Evolutionary conservation across 2,329 filamentous ascomycete species (phyloP), one percentile per base, ranked within the genome.

Genomic region (Didymosphaeria variabile): DNA sequence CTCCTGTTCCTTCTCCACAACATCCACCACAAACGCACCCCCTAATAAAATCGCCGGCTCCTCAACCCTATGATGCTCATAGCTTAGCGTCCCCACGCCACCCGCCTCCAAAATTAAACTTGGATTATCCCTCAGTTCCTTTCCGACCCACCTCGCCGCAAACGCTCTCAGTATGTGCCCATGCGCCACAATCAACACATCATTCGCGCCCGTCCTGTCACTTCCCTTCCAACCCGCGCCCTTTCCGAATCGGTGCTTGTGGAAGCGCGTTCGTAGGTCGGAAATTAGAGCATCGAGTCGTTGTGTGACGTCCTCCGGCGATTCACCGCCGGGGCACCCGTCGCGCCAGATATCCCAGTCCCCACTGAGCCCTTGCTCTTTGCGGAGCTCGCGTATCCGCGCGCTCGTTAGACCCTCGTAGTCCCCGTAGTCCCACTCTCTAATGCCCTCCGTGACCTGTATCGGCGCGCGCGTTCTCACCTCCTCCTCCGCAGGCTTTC

Each of bases 111-210:
- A 81, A 63, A 97, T 83, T 75, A 97, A 88, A 6, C 89, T 87
- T 42, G 92, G 91, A 8, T 91, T 93, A 53, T 93, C 89, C 57
- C 87, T 86, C 60, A 97, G 82, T 13, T 87, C 83, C 80, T 91
- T 91, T 0, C 88, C 87, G 0, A 89, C 86, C 94, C 94, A 97
- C 34, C 93, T 85, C 83, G 94, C 92, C 7, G 94, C 93, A 76
- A 97, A 93, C 0, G 92, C 92, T 17, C 94, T 85, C 56, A 97
- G 81, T 59, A 97, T 94, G 80, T 97, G 94, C 0, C 94, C 94
- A 75, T 97, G 94, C 23, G 92, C 94, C 6, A 97, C 92, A 52
- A 97, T 84, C 26, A 94, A 78, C 19, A 94, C 87, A 77, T 94
- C 91, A 17, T 86, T 81, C 29, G 81, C 86, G 40, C 68, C 81